phyloP scores from a whole-genome alignment of 805 yeast species.

The Lipomyces anomalus region DNA sequence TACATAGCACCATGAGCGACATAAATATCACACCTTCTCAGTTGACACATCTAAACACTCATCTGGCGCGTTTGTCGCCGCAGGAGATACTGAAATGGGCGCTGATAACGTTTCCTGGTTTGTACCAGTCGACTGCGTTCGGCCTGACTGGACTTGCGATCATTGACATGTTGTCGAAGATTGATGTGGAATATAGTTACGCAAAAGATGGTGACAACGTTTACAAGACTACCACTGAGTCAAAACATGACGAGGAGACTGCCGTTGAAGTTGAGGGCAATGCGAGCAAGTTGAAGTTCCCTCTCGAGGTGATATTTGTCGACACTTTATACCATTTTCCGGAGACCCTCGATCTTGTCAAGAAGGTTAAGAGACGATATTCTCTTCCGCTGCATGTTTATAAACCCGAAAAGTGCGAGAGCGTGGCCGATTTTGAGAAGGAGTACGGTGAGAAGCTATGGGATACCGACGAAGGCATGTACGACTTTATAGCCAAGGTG shows the following conservation, averaged over 20 bases:
- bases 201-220: not conserved
- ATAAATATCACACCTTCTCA: constrained; percentile 46
- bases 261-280: no score
- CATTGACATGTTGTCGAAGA: constrained; percentile 67
- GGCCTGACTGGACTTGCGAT: constrained; percentile 90
- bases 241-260: no score
- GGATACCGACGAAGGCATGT: constrained; percentile 73
- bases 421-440: constrained; percentile 57
- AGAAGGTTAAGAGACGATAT: constrained; percentile 52
- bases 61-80: constrained; percentile 53
- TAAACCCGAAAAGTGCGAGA: constrained; percentile 53
- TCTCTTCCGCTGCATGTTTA: constrained; percentile 53
- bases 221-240: no score
- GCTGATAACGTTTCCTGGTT: constrained; percentile 67
- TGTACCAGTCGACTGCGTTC: constrained; percentile 90
- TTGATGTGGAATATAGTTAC: constrained; percentile 33
- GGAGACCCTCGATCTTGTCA: constrained; percentile 77
- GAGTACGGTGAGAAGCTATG: constrained; percentile 74
- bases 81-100: constrained; percentile 80
- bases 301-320: constrained; percentile 72
- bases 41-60: constrained; percentile 58
- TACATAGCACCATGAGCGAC: no score
- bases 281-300: no score
- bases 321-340: constrained; percentile 93
- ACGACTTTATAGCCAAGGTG: constrained; percentile 84